phyloP scores from a whole-genome alignment of 306 rosid genomes.

The barrel medic (Medicago truncatula) region MtrunA17r5.0-ANR NC_053046.1:2360001-2360500 shows the following conservation, averaged over 20 bases:
- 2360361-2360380: constrained; percentile 28
- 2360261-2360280: constrained; percentile 20
- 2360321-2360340: not conserved
- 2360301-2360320: constrained; percentile 30
- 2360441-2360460: constrained; percentile 12
- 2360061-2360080: constrained; percentile 37
- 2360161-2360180: constrained; percentile 23
- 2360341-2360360: constrained; percentile 26
- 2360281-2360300: not conserved
- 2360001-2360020: constrained; percentile 11
- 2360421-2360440: constrained; percentile 32
- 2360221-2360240: constrained; percentile 33
- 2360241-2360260: constrained; percentile 26
- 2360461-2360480: constrained; percentile 29
- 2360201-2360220: constrained; percentile 22
- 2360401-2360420: constrained; percentile 18
- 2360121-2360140: constrained; percentile 46
- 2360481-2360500: constrained; percentile 36
- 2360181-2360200: constrained; percentile 29
- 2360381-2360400: constrained; percentile 29
- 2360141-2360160: constrained; percentile 36
- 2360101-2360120: not conserved
- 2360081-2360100: constrained; percentile 48
- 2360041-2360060: constrained; percentile 34
- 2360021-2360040: constrained; percentile 53